phyloP scores from a whole-genome alignment of 352 stramenopile species.

The Thalassiosira livingstoniorum region DNA sequence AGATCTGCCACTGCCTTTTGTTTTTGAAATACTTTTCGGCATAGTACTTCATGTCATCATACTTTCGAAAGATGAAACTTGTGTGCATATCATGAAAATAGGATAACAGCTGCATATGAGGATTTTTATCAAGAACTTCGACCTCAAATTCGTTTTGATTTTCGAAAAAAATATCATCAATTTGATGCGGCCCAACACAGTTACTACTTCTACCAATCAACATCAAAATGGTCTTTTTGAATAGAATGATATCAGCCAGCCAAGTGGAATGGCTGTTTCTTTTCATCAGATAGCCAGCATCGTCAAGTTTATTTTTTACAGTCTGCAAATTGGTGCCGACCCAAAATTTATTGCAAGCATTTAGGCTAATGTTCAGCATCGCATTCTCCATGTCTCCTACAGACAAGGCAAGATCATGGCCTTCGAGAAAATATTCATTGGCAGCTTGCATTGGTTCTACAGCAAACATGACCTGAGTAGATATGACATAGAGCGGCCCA shows the following conservation, averaged over 20 bases:
- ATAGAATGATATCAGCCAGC: no score
- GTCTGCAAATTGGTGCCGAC: no score
- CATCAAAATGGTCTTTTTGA: no score
- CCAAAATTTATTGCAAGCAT: no score
- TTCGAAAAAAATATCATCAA: no score
- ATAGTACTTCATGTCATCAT: not conserved
- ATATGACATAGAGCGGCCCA: not conserved
- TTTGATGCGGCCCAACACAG: no score
- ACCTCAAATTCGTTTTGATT: no score
- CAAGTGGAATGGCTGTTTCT: no score
- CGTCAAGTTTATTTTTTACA: no score
- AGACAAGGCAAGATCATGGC: not conserved
- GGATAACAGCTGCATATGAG: not conserved
- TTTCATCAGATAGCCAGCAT: no score
- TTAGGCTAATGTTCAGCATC: not conserved
- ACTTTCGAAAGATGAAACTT: slow-evolving; percentile 11
- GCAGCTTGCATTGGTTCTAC: slow-evolving; percentile 6
- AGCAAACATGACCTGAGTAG: not conserved
- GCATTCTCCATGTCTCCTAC: not conserved
- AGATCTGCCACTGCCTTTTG: not conserved
- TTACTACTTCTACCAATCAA: no score
- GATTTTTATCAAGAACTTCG: not conserved
- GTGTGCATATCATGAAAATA: slow-evolving; percentile 15
- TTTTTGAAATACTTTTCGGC: not conserved
- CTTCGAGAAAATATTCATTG: not conserved